Evolutionary conservation across 495 filamentous ascomycete genomes (phyloP), one percentile per base, ranked within the genome.

Genomic region (Eremomyces bilateralis): DNA sequence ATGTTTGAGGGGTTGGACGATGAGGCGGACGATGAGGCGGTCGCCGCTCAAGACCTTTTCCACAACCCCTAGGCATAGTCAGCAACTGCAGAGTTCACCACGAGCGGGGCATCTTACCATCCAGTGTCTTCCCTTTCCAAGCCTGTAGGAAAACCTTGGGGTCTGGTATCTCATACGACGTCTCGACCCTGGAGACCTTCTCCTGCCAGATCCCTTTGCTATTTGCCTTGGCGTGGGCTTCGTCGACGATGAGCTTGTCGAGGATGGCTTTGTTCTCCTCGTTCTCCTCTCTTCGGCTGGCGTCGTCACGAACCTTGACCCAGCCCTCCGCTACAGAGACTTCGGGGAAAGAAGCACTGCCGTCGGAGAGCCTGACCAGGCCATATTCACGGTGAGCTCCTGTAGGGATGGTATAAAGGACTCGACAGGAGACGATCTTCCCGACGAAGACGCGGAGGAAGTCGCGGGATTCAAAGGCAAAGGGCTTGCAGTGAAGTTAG

Each of bases 1-100:
- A 48, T 99, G 88, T 50, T 78, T 70, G 40, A 72, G 69, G 0
- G 81, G 72, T 3, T 68, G 63, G 13, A 84, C 49, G 28, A 88
- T 56, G 35, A 99, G 60, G 30, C 90, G 74, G n/a, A 84, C 59
- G 36, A 91, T 72, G 40, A 92, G 56, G 29, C 85, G 76, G 51
- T 99, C 90, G 34, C 84, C 90, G 42, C 69, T 81, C 39, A 95
- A 60, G 29, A 95, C 80, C 42, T 76, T 71, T 64, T 99, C 90
- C 30, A 95, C 65, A 28, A 80, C 71, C 36, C 67, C 43, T 41
- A 20, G 34, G n/a, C n/a, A n/a, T n/a, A n/a, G n/a, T n/a, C n/a
- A n/a, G n/a, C n/a, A n/a, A n/a, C n/a, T n/a, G n/a, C n/a, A n/a
- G n/a, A n/a, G n/a, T n/a, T n/a, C n/a, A n/a, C n/a, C n/a, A n/a